phyloP scores from a whole-genome alignment of 257 asterid species.

The Solanum lycopersicoides region DNA sequence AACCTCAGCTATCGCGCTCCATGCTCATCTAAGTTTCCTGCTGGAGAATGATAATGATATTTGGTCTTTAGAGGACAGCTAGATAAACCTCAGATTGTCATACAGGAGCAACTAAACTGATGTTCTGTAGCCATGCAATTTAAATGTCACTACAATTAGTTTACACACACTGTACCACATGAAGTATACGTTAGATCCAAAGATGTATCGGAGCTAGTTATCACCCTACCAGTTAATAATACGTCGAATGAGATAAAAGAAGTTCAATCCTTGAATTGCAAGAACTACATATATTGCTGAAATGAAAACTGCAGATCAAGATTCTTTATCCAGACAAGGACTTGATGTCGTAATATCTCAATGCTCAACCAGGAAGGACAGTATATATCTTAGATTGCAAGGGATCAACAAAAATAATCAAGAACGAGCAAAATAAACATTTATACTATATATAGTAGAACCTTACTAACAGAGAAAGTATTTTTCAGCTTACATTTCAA shows the following conservation, averaged over 20 bases:
- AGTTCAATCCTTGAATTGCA: not conserved
- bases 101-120: not conserved
- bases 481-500: not conserved
- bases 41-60: not conserved
- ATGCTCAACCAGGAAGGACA: not conserved
- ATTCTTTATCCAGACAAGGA: not conserved
- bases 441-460: not conserved
- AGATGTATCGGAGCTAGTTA: not conserved
- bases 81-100: not conserved
- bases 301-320: conserved; percentile 3
- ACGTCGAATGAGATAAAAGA: not conserved
- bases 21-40: not conserved
- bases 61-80: not conserved
- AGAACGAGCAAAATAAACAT: not conserved
- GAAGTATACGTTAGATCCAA: not conserved
- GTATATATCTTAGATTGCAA: not conserved
- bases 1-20: not conserved
- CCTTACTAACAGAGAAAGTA: not conserved
- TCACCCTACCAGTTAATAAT: not conserved
- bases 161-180: not conserved
- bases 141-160: not conserved
- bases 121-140: not conserved
- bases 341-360: not conserved
- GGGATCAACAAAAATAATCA: not conserved
- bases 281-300: not conserved